Conservation (phyloP, 1,139 yeast genomes). For the Hyphopichia fennica region DNA sequence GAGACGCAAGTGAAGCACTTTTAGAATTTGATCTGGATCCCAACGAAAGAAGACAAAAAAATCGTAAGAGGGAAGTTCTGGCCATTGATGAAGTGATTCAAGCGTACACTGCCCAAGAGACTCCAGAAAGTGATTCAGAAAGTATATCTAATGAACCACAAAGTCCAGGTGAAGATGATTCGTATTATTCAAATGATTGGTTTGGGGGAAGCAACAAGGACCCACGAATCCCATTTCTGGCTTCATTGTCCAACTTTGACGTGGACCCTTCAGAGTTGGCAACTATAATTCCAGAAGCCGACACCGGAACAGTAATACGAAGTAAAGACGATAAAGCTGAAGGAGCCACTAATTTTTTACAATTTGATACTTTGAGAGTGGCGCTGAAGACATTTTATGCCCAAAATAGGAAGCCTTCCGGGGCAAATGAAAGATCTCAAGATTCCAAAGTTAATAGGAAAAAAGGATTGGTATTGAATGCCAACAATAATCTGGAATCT, state of each 20-base stretch:
- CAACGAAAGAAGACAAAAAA: neutral
- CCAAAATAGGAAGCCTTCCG: conserved; percentile 1
- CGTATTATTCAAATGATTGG: conserved; percentile 14
- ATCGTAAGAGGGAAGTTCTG: neutral
- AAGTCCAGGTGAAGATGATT: conserved; percentile 8
- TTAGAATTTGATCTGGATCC: neutral
- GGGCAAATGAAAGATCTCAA: no score
- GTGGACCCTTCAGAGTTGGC: neutral
- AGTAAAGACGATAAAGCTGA: neutral
- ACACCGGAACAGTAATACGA: neutral
- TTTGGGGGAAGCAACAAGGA: neutral
- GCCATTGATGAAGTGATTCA: conserved; percentile 9
- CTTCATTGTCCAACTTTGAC: neutral
- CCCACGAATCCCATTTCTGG: neutral
- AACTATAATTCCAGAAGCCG: neutral
- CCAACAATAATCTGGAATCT: no score
- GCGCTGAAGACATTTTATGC: conserved; percentile 6
- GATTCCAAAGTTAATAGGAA: neutral
- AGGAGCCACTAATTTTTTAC: neutral
- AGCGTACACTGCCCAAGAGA: conserved; percentile 7
- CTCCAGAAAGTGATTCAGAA: neutral
- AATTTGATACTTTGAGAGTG: conserved; percentile 7
- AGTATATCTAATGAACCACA: neutral
- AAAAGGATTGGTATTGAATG: conserved; percentile 3
- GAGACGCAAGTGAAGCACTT: neutral